A percentile compares a stretch with the other conserved stretches of the same genome.
These are phyloP conservation scores for Senecio squalidus DNA, from an alignment of 140 eudicot genomes.

Conservation along the genomic window DNA sequence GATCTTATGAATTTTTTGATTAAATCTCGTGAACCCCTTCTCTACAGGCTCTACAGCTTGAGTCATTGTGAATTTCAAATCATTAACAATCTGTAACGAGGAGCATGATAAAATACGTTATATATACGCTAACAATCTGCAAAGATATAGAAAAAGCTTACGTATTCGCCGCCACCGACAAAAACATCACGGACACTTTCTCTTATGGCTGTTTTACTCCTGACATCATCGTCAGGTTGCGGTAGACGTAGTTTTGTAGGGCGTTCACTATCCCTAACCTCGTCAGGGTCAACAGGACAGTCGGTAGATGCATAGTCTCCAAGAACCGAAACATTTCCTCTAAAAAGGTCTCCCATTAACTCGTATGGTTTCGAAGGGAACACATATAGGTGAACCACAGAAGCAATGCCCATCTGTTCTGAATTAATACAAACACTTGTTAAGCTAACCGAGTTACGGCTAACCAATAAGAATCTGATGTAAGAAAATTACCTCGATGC, in stretches of 20 bases:
- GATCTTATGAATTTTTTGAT: slow-evolving; percentile 69
- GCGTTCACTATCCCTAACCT: slow-evolving; percentile 89
- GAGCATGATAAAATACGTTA: neutral
- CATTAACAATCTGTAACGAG: slow-evolving; percentile 73
- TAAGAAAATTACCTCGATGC: slow-evolving; percentile 73
- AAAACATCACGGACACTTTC: slow-evolving; percentile 92
- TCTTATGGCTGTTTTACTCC: slow-evolving; percentile 64
- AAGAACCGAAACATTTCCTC: slow-evolving; percentile 69
- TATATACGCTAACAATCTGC: neutral
- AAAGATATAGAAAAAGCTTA: slow-evolving; percentile 32
- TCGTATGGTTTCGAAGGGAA: slow-evolving; percentile 94
- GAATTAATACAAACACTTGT: slow-evolving; percentile 44
- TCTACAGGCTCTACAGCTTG: slow-evolving; percentile 95
- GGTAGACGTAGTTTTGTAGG: slow-evolving; percentile 93
- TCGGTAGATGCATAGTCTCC: slow-evolving; percentile 93
- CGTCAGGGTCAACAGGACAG: slow-evolving; percentile 90
- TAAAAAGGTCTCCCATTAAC: slow-evolving; percentile 65
- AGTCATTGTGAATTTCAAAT: slow-evolving; percentile 71
- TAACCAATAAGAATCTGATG: too few relatives aligned
- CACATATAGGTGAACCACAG: slow-evolving; percentile 83
- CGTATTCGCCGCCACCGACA: slow-evolving; percentile 93
- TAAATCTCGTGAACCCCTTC: slow-evolving; percentile 75
- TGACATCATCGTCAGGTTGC: slow-evolving; percentile 53
- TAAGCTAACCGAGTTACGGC: too few relatives aligned
- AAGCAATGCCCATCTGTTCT: slow-evolving; percentile 99